Base-by-base conservation (phyloP, 2,329 filamentous ascomycete genomes). In the Cladosporium sp. region DNA sequence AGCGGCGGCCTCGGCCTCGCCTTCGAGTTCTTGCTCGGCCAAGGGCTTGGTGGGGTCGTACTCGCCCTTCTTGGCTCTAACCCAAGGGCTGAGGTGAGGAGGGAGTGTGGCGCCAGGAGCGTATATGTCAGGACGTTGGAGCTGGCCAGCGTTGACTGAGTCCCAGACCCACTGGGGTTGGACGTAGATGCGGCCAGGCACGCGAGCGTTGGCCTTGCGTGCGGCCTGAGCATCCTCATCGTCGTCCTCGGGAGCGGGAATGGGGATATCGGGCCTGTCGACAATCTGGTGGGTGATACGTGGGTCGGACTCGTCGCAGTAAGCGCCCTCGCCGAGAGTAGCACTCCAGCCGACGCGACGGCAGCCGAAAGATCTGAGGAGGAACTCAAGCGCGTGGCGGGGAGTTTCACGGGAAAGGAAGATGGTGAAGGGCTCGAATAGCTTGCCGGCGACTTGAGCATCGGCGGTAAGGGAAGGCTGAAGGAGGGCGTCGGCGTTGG, bases 141-240 rank as follows among this genome's bases (percentile, higher is more conserved):
- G 82, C 79, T 94, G 92, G 69, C 92, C 92, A 55, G 95, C 92
- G 77, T 99, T 99, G 77, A 97, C 83, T 74, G 92, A 94, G 76
- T 99, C 95, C 95, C 95, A 99, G 4, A 99, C 88, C 94, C 96
- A 99, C 78, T 99, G 95, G 24, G 95, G 95, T 81, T 99, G 95
- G 65, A 99, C 82, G 73, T 99, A 99, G 69, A 88, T 92, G 71
- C 95, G 87, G 41, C 94, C 94, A n/a, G 94, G 93, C 68, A 98
- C 90, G 68, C 93, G 88, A 69, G 88, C 88, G 74, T 92, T 82
- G 41, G 79, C 74, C 59, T 74, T 69, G 68, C 75, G 69, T 64
- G 72, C 67, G 79, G 79, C 30, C 84, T 86, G 77, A 85, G 86
- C 58, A 81, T 81, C 68, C 83, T 90, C 80, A 44, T 81, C 79